Evolutionary conservation across 441 rosid genomes (phyloP).

Genomic region (Pelargonium cotyledonis): DNA sequence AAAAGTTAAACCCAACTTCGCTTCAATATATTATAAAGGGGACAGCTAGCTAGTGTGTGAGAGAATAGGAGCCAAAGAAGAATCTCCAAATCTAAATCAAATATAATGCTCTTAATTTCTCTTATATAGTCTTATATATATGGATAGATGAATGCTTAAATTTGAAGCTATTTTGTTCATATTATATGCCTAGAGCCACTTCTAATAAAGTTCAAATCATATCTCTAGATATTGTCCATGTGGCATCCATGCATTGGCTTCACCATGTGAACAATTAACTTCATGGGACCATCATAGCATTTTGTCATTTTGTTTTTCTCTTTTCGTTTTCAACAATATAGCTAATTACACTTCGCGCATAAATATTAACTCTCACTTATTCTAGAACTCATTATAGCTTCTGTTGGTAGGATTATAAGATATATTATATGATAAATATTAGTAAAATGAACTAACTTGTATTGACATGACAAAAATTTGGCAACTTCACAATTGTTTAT

Average conservation of each 20-base stretch:
- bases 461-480: too few relatives aligned
- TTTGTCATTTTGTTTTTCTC: neutral
- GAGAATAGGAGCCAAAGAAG: constrained; percentile 21
- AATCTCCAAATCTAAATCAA: constrained; percentile 31
- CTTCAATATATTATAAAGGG: neutral
- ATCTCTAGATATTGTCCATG: neutral
- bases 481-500: too few relatives aligned
- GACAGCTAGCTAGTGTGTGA: neutral
- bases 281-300: neutral
- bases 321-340: too few relatives aligned
- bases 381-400: too few relatives aligned
- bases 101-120: neutral
- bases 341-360: too few relatives aligned
- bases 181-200: neutral
- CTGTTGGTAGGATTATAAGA: too few relatives aligned
- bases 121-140: neutral
- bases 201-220: neutral
- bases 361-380: too few relatives aligned
- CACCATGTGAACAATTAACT: neutral
- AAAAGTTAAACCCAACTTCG: constrained; percentile 7
- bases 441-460: too few relatives aligned
- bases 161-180: constrained; percentile 5
- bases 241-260: constrained; percentile 8
- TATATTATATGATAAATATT: too few relatives aligned
- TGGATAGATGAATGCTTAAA: constrained; percentile 4